Conservation (phyloP, 371 early-diverging fungal species). For the Mortierella sp. region DNA sequence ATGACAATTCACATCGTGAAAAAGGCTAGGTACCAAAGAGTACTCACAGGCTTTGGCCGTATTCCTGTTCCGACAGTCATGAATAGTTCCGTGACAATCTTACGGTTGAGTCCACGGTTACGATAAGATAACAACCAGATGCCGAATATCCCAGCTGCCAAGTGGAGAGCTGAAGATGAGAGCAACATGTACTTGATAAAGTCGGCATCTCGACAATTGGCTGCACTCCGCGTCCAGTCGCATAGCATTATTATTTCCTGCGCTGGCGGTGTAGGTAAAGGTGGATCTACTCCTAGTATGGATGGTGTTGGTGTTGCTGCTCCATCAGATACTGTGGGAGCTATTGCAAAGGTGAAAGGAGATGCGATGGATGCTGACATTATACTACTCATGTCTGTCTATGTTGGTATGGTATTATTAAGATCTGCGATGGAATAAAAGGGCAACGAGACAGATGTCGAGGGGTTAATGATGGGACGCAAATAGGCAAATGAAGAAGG, state of each 20-base stretch:
- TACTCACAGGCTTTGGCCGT: slow-evolving; percentile 49
- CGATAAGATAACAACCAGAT: slow-evolving; percentile 42
- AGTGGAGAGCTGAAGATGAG: slow-evolving; percentile 25
- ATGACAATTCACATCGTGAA: not conserved
- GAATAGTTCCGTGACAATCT: slow-evolving; percentile 44
- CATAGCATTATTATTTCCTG: slow-evolving; percentile 14
- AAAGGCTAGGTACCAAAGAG: not conserved
- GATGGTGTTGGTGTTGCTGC: too few species aligned
- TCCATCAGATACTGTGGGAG: too few species aligned
- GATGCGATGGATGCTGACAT: too few species aligned
- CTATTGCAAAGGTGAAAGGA: too few species aligned
- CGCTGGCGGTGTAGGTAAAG: too few species aligned
- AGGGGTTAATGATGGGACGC: too few species aligned
- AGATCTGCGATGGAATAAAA: too few species aligned
- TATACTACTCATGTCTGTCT: too few species aligned
- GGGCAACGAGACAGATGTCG: too few species aligned
- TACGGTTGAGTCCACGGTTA: slow-evolving; percentile 41
- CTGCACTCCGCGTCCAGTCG: slow-evolving; percentile 38
- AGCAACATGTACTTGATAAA: slow-evolving; percentile 37
- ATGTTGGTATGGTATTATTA: too few species aligned
- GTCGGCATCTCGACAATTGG: slow-evolving; percentile 33
- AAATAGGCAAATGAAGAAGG: too few species aligned
- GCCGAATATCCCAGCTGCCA: slow-evolving; percentile 25
- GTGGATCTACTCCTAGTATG: too few species aligned
- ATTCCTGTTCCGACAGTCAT: slow-evolving; percentile 41